Conservation (phyloP, 73 alveolate species). For the Symbiodinium pilosum region DNA sequence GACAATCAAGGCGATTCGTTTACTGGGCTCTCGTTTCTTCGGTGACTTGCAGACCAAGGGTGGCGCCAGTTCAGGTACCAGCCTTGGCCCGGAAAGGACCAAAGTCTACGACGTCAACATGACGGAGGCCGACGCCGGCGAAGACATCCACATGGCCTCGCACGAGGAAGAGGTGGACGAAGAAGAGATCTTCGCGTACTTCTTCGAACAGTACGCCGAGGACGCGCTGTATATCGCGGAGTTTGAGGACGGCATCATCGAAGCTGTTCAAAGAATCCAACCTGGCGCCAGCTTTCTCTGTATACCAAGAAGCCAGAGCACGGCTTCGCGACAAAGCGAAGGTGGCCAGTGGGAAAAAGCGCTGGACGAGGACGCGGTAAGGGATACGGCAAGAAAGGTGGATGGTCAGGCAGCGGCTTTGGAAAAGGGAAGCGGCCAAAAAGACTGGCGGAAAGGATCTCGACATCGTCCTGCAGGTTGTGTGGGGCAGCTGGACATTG, state of each 20-base stretch:
- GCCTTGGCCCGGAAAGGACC: background rate
- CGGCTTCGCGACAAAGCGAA: background rate
- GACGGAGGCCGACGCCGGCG: background rate
- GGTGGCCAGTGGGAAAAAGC: background rate
- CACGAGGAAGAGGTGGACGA: background rate
- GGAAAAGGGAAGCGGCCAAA: background rate
- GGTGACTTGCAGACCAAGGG: background rate
- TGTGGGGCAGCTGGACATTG: slow-evolving; percentile 3
- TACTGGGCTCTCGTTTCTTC: slow-evolving; percentile 4
- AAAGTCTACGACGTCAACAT: background rate
- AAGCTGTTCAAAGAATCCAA: background rate
- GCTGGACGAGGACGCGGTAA: background rate
- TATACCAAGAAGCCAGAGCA: background rate
- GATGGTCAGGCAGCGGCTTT: background rate
- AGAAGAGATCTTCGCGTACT: background rate
- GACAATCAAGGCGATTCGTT: background rate
- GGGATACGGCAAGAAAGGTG: background rate
- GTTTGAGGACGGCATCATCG: slow-evolving; percentile 20
- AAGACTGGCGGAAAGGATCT: background rate
- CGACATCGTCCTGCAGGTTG: background rate
- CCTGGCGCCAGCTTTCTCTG: background rate
- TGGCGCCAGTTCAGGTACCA: background rate
- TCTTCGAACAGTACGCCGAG: background rate
- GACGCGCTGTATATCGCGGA: background rate
- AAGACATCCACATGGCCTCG: background rate